Conservation (phyloP, 73 alveolate genomes). For the Tetrahymena thermophila region DNA sequence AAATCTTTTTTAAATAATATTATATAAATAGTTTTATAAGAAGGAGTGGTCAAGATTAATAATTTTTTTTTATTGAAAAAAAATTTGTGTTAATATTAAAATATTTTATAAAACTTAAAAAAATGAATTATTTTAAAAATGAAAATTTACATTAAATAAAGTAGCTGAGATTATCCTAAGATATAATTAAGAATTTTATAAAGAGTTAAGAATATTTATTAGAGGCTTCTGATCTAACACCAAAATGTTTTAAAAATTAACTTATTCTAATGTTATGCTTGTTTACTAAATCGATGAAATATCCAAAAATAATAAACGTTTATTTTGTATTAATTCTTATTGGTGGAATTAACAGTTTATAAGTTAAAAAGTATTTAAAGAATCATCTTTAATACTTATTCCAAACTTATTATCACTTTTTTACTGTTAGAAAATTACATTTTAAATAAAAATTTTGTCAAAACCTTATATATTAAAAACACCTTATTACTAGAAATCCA, state of each 20-base stretch:
- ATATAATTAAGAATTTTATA: not conserved
- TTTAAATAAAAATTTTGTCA: not conserved
- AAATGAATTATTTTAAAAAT: no score
- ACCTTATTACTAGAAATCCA: not conserved
- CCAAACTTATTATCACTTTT: not conserved
- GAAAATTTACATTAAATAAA: not conserved
- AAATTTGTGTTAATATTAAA: no score
- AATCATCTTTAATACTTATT: not conserved
- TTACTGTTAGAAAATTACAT: not conserved
- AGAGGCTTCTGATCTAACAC: not conserved
- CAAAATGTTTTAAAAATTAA: no score
- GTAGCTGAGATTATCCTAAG: not conserved
- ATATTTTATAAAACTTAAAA: no score
- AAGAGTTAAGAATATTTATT: not conserved
- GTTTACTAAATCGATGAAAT: not conserved
- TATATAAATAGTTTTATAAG: no score
- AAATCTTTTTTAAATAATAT: no score
- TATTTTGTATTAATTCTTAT: not conserved
- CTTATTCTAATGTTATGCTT: not conserved
- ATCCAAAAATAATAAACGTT: not conserved
- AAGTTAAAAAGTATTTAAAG: not conserved
- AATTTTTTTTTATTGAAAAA: no score
- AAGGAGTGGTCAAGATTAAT: no score
- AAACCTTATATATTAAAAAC: not conserved
- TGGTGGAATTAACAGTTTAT: not conserved